Conservation (phyloP, 2,329 filamentous ascomycete genomes). For the Fusarium ambrosium region DNA sequence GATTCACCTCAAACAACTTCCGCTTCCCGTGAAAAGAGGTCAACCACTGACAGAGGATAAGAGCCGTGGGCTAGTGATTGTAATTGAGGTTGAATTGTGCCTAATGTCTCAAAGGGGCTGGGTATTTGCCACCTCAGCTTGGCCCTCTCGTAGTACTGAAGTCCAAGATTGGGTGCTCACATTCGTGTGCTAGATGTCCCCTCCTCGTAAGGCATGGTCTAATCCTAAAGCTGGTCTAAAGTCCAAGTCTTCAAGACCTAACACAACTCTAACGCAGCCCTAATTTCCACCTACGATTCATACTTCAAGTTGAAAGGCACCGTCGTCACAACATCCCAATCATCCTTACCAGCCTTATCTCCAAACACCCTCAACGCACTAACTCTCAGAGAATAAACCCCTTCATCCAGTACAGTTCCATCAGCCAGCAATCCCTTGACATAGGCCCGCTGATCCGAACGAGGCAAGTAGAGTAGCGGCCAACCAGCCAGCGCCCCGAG, state of each 20-base stretch:
- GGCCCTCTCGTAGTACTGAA: not conserved
- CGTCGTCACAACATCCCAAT: not conserved
- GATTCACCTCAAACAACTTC: not conserved
- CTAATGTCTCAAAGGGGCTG: fast-evolving
- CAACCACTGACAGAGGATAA: not conserved
- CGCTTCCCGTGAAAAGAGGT: not conserved
- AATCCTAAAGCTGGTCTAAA: not conserved
- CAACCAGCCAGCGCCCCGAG: not conserved
- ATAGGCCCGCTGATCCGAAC: not conserved
- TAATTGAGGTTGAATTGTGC: not conserved
- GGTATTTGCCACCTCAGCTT: not conserved
- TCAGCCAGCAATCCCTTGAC: not conserved
- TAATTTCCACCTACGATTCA: not conserved
- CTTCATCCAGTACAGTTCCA: not conserved
- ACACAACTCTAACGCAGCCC: not conserved
- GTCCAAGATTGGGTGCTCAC: not conserved
- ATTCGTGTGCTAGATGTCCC: not conserved
- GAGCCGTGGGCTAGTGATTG: not conserved
- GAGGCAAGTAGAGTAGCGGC: not conserved
- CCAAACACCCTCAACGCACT: not conserved
- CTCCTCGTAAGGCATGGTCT: not conserved
- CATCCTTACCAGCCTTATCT: not conserved
- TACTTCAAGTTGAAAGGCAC: not conserved
- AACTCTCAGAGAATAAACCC: not conserved
- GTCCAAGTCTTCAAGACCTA: too few species aligned